These are phyloP conservation scores for Penicillium decumbens DNA, from an alignment of 2,329 filamentous ascomycete genomes.

Conservation along the genomic window DNA sequence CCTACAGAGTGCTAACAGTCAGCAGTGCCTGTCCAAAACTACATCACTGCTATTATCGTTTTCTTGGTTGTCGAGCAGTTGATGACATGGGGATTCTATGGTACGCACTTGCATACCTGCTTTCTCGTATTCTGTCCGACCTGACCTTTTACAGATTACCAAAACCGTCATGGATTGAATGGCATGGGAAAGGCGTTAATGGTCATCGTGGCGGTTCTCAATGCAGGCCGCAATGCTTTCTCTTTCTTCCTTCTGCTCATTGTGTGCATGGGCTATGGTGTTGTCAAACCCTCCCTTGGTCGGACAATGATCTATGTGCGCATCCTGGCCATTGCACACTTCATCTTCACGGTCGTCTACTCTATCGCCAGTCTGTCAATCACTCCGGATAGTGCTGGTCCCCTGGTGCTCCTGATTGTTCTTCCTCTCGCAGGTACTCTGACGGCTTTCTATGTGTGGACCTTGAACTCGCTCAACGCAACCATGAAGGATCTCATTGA, in stretches of 20 bases:
- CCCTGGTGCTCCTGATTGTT: slow-evolving; percentile 86
- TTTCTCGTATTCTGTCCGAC: not conserved
- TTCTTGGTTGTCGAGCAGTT: slow-evolving; percentile 95
- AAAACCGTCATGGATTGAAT: slow-evolving; percentile 85
- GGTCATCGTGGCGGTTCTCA: slow-evolving; percentile 85
- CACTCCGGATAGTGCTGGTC: slow-evolving; percentile 82
- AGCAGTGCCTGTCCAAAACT: slow-evolving; percentile 89
- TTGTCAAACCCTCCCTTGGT: slow-evolving; percentile 88
- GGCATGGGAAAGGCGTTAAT: slow-evolving; percentile 78
- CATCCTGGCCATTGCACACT: slow-evolving; percentile 84
- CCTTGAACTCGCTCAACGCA: slow-evolving; percentile 85
- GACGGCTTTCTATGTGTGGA: slow-evolving; percentile 98
- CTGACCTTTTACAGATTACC: slow-evolving; percentile 63
- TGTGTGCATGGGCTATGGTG: slow-evolving; percentile 98
- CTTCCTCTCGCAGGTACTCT: slow-evolving; percentile 85
- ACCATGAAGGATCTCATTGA: slow-evolving; percentile 96
- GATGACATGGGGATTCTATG: slow-evolving; percentile 98
- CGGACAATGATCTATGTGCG: slow-evolving; percentile 93
- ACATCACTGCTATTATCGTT: slow-evolving; percentile 92
- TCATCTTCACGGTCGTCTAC: slow-evolving; percentile 91
- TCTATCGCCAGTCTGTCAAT: slow-evolving; percentile 83
- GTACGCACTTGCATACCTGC: slow-evolving; percentile 42
- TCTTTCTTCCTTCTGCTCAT: slow-evolving; percentile 97
- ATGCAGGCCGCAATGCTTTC: slow-evolving; percentile 92
- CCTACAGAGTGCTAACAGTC: slow-evolving; percentile 30